Base-by-base conservation (phyloP, 2,329 filamentous ascomycete genomes). In the Pseudogymnoascus sp. region DNA sequence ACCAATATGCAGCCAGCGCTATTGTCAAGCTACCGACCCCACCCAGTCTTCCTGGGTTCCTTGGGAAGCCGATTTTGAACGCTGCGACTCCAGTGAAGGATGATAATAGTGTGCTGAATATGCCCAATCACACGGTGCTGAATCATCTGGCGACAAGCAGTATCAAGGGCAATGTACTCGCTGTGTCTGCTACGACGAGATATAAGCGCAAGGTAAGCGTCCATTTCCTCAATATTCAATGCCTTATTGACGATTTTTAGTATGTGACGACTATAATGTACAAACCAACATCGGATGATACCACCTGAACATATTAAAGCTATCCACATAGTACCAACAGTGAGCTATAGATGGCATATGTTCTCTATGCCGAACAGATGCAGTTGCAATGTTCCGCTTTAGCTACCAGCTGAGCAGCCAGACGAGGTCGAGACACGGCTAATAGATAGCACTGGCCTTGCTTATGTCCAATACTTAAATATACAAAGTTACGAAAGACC, bases 261-360 rank as follows among this genome's bases (percentile, higher is more conserved):
- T 97, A 97, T 76, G 89, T 97, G 37, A 97, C 93, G 3, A 97
- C 93, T 2, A 96, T 97, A 73, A 88, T 97, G 80, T 97, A 97
- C 79, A 97, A 97, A 80, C 92, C 92, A 10, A 80, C 80, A 5
- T 74, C 77, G n/a, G 82, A 85, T 66, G 79, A 83, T 37, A 75
- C 61, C 31, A 35, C 63, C 6, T 64, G 37, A 64, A 56, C 47
- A 56, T 33, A 33, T 56, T 19, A 13, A 31, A 31, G 47, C 26
- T 19, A 56, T 33, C 2, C n/a, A 31, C 16, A 16, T 13, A 56
- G 47, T 56, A 33, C 11, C 31, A 16, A 16, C 26, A 56, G 16
- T 11, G 26, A 56, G 26, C 26, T 56, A 56, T 33, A 31, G 47
- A 56, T 64, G 47, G 47, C 26, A 56, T 62, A 26, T 42, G 31